Conservation (phyloP, 75 land plant species). For the Picea glauca region DNA sequence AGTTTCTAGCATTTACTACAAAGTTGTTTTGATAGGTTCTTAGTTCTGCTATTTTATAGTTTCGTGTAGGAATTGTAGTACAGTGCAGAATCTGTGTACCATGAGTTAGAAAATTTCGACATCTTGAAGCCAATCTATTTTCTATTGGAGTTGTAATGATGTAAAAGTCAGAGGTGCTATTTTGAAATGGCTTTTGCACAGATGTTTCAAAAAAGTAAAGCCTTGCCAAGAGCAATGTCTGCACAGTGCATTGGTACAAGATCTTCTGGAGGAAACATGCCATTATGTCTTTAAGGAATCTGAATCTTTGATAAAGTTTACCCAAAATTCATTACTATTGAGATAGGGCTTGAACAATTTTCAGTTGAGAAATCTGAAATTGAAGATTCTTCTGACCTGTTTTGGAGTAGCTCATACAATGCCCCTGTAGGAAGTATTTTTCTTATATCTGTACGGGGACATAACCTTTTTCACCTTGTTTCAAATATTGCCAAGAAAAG, state of each 20-base stretch:
- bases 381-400: neutral
- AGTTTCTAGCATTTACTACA: no score
- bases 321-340: neutral
- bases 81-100: no score
- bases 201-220: neutral
- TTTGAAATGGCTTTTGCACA: neutral
- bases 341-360: neutral
- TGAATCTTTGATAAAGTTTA: neutral
- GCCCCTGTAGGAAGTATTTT: neutral
- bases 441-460: neutral
- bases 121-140: neutral
- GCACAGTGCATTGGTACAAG: neutral
- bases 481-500: neutral
- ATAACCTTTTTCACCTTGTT: neutral
- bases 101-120: no score
- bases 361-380: neutral
- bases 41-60: no score
- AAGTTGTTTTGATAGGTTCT: no score
- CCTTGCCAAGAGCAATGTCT: neutral
- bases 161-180: neutral
- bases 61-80: no score
- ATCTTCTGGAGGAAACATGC: neutral
- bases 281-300: constrained; percentile 3
- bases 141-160: neutral
- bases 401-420: neutral